A percentile compares a stretch with the other conserved stretches of the same genome.
phyloP scores from a whole-genome alignment of 805 yeast species.

The Hanseniaspora nectarophila region DNA sequence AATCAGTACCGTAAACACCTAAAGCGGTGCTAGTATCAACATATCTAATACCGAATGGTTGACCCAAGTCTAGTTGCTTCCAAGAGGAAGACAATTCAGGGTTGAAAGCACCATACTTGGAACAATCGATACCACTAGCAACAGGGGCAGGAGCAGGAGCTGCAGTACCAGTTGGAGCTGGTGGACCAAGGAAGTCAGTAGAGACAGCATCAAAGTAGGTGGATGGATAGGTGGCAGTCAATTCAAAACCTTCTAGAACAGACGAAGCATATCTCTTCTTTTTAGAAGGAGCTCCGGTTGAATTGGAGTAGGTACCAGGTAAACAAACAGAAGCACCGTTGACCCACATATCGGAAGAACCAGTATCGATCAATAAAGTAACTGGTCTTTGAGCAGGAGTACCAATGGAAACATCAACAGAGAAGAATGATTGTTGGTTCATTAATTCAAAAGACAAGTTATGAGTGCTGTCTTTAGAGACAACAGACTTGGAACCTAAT shows the following conservation, averaged over 20 bases:
- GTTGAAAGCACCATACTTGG: constrained; percentile 32
- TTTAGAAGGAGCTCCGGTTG: not conserved
- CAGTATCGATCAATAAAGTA: constrained; percentile 56
- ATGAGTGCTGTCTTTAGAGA: constrained; percentile 5
- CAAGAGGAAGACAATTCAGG: constrained; percentile 28
- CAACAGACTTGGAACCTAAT: not conserved
- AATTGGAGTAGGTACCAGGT: constrained; percentile 15
- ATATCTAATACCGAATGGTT: constrained; percentile 36
- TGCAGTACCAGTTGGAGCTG: not conserved
- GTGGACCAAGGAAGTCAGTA: constrained; percentile 2
- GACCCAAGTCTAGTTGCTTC: constrained; percentile 21
- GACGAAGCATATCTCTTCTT: constrained; percentile 12
- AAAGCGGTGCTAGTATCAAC: constrained; percentile 40
- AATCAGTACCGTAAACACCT: constrained; percentile 43
- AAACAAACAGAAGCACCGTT: constrained; percentile 36
- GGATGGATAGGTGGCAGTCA: constrained; percentile 14
- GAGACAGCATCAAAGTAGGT: constrained; percentile 10
- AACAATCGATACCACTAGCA: constrained; percentile 25
- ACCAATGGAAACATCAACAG: constrained; percentile 41
- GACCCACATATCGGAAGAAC: constrained; percentile 65
- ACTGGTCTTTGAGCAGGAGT: constrained; percentile 42
- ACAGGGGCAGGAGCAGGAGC: not conserved
- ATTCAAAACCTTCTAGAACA: constrained; percentile 11
- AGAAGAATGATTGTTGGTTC: constrained; percentile 36
- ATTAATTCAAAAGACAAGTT: constrained; percentile 23